Base-by-base conservation (phyloP, 495 filamentous ascomycete species). In the Penicillium ucsense region DNA sequence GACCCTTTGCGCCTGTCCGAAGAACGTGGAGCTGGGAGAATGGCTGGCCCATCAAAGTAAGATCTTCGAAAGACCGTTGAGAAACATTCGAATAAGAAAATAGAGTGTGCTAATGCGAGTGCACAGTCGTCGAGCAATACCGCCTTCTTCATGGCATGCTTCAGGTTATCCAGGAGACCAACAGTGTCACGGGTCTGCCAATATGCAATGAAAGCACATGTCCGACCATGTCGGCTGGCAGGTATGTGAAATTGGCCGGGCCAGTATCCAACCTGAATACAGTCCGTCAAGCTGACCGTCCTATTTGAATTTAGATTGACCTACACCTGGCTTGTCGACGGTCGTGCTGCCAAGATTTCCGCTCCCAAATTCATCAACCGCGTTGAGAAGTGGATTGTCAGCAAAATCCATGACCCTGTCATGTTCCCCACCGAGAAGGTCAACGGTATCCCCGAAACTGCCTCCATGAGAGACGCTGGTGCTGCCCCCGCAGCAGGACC, bases 31-130 rank as follows among this genome's bases (percentile, higher is more conserved):
- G 62, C 76, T 86, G 50, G 89, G 88, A 32, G 90, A 96, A 60
- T 96, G 90, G 90, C 70, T 94, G 50, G 89, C 89, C 45, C 89
- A 95, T 66, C 90, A 95, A 78, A 84, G 90, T 94, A 72, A 66
- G 73, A 3, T 35, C 11, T 34, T 29, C 27, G 35, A 28, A 28
- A 35, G 48, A 28, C 33, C 11, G 11, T 35, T 32, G 36, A 35
- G 11, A 31, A 31, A 36, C 5, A 10, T 43, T 43, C 31, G 29
- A n/a, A 12, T 8, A 12, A 33, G 12, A 20, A 2, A 27, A 20
- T 30, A 43, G 36, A 38, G 43, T 33, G n/a, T 57, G 41, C 61
- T 65, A 41, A 68, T 51, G 3, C 5, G 38, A 8, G 11, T 35
- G 38, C 56, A 29, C 46, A 94, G 88, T 90, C 53, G 88, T 94